Evolutionary conservation across 2,329 filamentous ascomycete species (phyloP).

Genomic region (Helotiales sp.): DNA sequence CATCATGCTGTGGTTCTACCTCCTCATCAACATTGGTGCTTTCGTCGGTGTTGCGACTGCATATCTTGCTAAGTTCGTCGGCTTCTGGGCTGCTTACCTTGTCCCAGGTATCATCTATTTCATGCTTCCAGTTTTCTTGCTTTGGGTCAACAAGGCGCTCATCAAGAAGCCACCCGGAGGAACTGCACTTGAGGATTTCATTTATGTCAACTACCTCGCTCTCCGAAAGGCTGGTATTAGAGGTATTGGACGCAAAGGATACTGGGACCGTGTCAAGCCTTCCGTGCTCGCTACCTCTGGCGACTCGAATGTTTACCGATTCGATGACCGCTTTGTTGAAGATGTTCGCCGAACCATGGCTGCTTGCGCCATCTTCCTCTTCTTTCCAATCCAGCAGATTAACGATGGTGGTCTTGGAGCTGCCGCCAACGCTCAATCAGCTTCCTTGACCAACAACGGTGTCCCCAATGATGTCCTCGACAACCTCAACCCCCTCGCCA

Average conservation of each 20-base stretch:
- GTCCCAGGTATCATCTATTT: conserved; percentile 71
- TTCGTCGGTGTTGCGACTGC: conserved; percentile 49
- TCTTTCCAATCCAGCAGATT: conserved; percentile 51
- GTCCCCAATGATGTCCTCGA: conserved; percentile 79
- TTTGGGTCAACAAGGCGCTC: conserved; percentile 63
- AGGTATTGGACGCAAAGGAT: conserved; percentile 51
- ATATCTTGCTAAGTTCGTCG: conserved; percentile 48
- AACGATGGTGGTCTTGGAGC: conserved; percentile 38
- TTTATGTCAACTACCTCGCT: conserved; percentile 48
- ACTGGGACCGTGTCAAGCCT: conserved; percentile 56
- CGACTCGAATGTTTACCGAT: conserved; percentile 43
- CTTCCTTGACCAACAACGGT: conserved; percentile 68
- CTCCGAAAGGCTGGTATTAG: conserved; percentile 64
- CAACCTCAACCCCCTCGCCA: conserved; percentile 76
- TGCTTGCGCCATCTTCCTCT: conserved; percentile 70
- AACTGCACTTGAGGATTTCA: conserved; percentile 59
- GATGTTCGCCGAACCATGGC: conserved; percentile 73
- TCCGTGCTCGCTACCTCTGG: conserved; percentile 59
- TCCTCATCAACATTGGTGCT: conserved; percentile 71
- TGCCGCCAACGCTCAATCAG: conserved; percentile 55
- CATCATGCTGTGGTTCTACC: conserved; percentile 66
- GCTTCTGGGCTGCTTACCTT: conserved; percentile 72
- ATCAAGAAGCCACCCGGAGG: conserved; percentile 69
- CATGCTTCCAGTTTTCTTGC: conserved; percentile 63
- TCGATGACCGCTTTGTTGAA: conserved; percentile 71